Percentiles rank a stretch among this genome's conserved stretches.
phyloP scores from a whole-genome alignment of 805 yeast species.

The Saccharomycopsis amapae region DNA sequence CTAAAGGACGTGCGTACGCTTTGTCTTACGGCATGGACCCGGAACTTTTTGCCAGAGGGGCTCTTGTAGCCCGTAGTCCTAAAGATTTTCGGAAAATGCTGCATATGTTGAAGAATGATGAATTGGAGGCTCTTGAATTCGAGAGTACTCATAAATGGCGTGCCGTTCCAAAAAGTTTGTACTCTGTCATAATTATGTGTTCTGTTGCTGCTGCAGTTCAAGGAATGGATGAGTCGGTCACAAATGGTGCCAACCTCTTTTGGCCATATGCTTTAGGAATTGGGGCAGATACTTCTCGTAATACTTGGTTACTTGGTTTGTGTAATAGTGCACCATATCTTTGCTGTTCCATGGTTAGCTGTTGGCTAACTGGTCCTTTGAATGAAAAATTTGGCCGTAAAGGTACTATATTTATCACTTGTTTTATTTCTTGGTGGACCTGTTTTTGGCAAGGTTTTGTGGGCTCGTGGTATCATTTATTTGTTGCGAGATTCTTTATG shows the following conservation, averaged over 20 bases:
- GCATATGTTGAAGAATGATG: conserved; percentile 46
- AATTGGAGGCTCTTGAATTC: conserved; percentile 41
- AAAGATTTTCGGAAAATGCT: conserved; percentile 48
- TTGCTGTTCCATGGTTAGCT: conserved; percentile 51
- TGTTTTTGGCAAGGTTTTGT: conserved; percentile 66
- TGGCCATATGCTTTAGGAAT: conserved; percentile 53
- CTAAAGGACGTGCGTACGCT: conserved; percentile 65
- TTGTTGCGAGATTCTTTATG: conserved; percentile 55
- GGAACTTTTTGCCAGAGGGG: conserved; percentile 56
- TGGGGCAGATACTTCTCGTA: conserved; percentile 36
- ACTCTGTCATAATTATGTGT: conserved; percentile 54
- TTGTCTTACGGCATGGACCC: conserved; percentile 45
- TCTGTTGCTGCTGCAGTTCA: conserved; percentile 75
- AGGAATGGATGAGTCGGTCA: conserved; percentile 75
- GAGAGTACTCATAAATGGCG: conserved; percentile 44
- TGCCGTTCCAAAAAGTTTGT: conserved; percentile 35
- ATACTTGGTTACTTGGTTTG: conserved; percentile 54
- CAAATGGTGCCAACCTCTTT: conserved; percentile 63
- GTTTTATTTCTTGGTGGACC: conserved; percentile 50
- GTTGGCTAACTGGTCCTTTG: conserved; percentile 58
- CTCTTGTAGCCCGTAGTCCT: conserved; percentile 61
- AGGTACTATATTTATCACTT: conserved; percentile 59
- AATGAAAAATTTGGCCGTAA: conserved; percentile 55
- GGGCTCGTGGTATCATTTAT: conserved; percentile 60
- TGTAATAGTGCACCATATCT: conserved; percentile 67